phyloP scores from a whole-genome alignment of 116 monocot species.

The Dioscorea cayenensis region DNA sequence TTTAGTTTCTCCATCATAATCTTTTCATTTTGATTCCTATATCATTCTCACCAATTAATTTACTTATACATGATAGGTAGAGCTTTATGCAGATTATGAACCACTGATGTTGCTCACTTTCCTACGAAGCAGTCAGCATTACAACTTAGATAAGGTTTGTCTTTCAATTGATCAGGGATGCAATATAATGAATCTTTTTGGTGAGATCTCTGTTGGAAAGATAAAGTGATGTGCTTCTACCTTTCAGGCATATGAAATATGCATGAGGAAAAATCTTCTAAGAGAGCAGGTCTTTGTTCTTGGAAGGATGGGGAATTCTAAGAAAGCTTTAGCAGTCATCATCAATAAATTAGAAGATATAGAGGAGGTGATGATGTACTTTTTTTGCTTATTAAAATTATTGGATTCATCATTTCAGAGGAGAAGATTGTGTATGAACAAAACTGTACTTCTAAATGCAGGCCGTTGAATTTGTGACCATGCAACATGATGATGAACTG shows the following conservation, averaged over 20 bases:
- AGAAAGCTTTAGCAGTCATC: slow-evolving; percentile 76
- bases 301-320: slow-evolving; percentile 94
- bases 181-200: not conserved
- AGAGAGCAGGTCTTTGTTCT: slow-evolving; percentile 89
- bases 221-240: slow-evolving; percentile 6
- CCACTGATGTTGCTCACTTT: slow-evolving; percentile 81
- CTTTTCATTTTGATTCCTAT: not conserved
- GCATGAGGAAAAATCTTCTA: slow-evolving; percentile 52
- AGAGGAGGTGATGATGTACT: slow-evolving; percentile 50
- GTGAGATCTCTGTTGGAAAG: not conserved
- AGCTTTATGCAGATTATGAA: slow-evolving; percentile 96
- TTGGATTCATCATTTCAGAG: not conserved
- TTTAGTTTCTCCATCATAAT: not conserved
- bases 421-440: not conserved
- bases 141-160: slow-evolving; percentile 87
- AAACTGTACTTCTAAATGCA: slow-evolving; percentile 16
- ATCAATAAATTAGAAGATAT: slow-evolving; percentile 93
- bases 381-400: not conserved
- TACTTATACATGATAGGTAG: slow-evolving; percentile 41
- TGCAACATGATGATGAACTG: slow-evolving; percentile 92
- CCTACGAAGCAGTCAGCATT: slow-evolving; percentile 93
- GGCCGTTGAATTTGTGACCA: slow-evolving; percentile 94
- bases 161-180: not conserved
- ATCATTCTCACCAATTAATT: too few relatives aligned
- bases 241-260: slow-evolving; percentile 91